Evolutionary conservation across 768 basidiomycete species (phyloP).

Genomic region (Hydnomerulius pinastri): DNA sequence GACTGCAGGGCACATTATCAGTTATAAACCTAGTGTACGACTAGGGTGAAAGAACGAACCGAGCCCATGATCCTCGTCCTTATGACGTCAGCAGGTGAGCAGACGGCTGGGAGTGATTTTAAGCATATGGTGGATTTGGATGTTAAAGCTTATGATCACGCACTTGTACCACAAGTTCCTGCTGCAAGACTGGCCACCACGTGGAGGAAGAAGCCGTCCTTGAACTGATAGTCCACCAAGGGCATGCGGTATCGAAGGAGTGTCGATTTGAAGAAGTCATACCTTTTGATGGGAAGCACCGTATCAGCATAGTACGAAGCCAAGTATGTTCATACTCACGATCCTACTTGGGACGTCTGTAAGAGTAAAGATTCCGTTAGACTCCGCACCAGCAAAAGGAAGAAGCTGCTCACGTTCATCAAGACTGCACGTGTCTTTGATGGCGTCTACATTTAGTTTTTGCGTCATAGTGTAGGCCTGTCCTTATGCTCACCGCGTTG

Average conservation of each 20-base stretch:
- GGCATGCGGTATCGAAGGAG: slow-evolving; percentile 57
- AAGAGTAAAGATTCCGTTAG: slow-evolving; percentile 8
- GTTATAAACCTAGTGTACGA: not conserved
- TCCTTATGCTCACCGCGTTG: slow-evolving; percentile 58
- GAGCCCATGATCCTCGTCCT: slow-evolving; percentile 78
- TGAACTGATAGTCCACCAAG: slow-evolving; percentile 57
- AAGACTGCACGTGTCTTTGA: slow-evolving; percentile 59
- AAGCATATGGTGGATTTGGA: slow-evolving; percentile 4
- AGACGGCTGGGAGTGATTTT: slow-evolving; percentile 53
- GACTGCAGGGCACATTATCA: slow-evolving; percentile 42
- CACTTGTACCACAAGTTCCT: slow-evolving; percentile 79
- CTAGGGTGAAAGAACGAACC: slow-evolving; percentile 40
- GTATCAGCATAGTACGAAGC: no score
- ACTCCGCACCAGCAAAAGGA: not conserved
- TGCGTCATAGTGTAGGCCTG: not conserved
- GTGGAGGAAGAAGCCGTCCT: slow-evolving; percentile 69
- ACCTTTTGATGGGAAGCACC: no score
- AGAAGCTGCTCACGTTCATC: slow-evolving; percentile 62
- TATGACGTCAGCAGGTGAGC: slow-evolving; percentile 77
- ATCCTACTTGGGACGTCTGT: slow-evolving; percentile 80
- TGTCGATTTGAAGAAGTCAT: slow-evolving; percentile 72
- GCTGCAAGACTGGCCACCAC: slow-evolving; percentile 66
- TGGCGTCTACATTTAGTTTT: slow-evolving; percentile 8
- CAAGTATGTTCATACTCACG: slow-evolving; percentile 62
- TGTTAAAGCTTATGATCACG: slow-evolving; percentile 21